These are phyloP conservation scores for Phialophora verrucosa DNA, from an alignment of 2,329 filamentous ascomycete species.

Conservation along the genomic window DNA sequence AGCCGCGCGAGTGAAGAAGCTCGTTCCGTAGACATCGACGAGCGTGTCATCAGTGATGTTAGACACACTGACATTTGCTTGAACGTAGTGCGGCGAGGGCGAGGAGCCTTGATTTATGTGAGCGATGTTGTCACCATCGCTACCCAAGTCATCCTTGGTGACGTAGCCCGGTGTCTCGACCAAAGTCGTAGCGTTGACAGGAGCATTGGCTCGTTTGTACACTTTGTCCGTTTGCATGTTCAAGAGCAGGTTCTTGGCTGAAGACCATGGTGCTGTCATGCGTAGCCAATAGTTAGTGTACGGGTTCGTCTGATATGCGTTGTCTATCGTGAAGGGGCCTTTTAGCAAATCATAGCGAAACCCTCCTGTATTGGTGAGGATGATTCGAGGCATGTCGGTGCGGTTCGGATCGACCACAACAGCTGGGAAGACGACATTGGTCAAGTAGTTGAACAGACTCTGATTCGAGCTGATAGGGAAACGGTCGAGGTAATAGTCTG, in stretches of 20 bases:
- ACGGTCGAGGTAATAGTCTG: slow-evolving; percentile 64
- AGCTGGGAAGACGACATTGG: slow-evolving; percentile 55
- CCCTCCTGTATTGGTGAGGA: slow-evolving; percentile 66
- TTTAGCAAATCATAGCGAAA: slow-evolving; percentile 68
- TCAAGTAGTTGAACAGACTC: slow-evolving; percentile 62
- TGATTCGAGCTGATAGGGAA: slow-evolving; percentile 58
- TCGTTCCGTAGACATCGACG: slow-evolving; percentile 37
- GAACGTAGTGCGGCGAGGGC: slow-evolving; percentile 41
- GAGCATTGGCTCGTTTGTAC: slow-evolving; percentile 33
- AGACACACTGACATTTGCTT: slow-evolving; percentile 41
- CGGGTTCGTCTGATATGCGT: slow-evolving; percentile 41
- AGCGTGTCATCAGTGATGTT: slow-evolving; percentile 29
- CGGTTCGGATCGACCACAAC: slow-evolving; percentile 60
- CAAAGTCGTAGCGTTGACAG: slow-evolving; percentile 35
- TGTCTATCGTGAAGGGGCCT: slow-evolving; percentile 63
- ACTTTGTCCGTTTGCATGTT: slow-evolving; percentile 43
- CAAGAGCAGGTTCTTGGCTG: slow-evolving; percentile 42
- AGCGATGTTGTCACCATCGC: slow-evolving; percentile 45
- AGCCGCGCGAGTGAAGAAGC: slow-evolving; percentile 35
- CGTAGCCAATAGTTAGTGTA: slow-evolving; percentile 43
- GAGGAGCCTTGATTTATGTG: slow-evolving; percentile 42
- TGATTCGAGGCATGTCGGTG: slow-evolving; percentile 58
- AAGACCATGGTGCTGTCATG: slow-evolving; percentile 43
- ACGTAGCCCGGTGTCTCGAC: slow-evolving; percentile 41
- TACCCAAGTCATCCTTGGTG: slow-evolving; percentile 45